Evolutionary conservation across 495 filamentous ascomycete genomes (phyloP).

Genomic region (Tuber aestivum): DNA sequence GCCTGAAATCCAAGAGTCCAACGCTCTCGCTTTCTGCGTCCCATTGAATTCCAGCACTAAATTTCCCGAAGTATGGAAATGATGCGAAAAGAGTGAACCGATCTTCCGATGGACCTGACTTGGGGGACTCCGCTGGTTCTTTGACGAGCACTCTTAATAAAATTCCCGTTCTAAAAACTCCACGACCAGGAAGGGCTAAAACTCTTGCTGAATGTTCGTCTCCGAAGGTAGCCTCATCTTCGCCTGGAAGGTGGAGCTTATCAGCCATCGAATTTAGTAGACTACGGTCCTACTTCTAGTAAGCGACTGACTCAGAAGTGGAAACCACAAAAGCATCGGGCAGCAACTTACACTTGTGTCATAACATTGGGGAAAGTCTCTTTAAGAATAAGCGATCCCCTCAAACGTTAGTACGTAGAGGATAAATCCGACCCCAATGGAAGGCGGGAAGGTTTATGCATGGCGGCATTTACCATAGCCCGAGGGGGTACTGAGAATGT

Average conservation of each 20-base stretch:
- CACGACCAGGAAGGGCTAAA: neutral
- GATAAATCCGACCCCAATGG: neutral
- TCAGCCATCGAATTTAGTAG: neutral
- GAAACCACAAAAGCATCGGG: neutral
- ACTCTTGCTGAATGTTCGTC: neutral
- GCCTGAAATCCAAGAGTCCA: neutral
- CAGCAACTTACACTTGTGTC: neutral
- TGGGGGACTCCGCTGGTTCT: no score
- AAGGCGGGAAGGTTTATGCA: no score
- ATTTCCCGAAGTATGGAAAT: neutral
- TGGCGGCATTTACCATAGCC: no score
- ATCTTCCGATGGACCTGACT: neutral
- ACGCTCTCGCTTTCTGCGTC: neutral
- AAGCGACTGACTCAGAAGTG: neutral
- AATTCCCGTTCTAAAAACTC: neutral
- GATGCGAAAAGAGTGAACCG: neutral
- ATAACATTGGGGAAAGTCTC: neutral
- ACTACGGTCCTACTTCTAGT: neutral
- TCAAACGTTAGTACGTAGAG: neutral
- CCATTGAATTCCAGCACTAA: neutral
- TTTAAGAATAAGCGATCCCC: no score
- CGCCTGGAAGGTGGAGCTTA: neutral
- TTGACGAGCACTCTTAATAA: neutral
- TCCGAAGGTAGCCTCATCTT: neutral
- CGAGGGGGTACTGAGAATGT: no score